These are phyloP conservation scores for Pseudogymnoascus sp. DNA, from an alignment of 2,329 filamentous ascomycete genomes.

Conservation along the genomic window DNA sequence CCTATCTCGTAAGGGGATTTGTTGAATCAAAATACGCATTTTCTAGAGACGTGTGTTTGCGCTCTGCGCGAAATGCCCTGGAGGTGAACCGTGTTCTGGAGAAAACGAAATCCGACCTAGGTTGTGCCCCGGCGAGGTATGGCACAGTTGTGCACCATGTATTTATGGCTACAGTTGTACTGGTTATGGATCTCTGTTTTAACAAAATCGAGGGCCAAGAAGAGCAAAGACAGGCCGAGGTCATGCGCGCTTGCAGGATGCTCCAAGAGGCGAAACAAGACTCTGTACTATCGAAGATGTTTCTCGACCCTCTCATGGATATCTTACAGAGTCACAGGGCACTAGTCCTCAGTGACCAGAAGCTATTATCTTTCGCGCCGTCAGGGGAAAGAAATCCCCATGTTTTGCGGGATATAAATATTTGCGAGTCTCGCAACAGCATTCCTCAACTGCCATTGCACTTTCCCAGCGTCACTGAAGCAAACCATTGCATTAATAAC, in stretches of 20 bases:
- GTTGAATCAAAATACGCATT: slow-evolving; percentile 27
- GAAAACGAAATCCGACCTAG: slow-evolving; percentile 21
- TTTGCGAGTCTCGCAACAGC: not conserved
- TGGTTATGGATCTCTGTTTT: slow-evolving; percentile 33
- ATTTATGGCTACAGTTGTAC: slow-evolving; percentile 32
- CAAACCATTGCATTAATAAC: not conserved
- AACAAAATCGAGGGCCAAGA: slow-evolving; percentile 26
- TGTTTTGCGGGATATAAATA: not conserved
- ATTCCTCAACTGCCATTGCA: not conserved
- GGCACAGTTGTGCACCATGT: slow-evolving; percentile 29
- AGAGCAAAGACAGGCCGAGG: slow-evolving; percentile 25
- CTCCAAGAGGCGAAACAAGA: slow-evolving; percentile 29
- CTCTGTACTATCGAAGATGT: slow-evolving; percentile 24
- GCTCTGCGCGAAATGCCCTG: slow-evolving; percentile 26
- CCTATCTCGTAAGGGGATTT: slow-evolving; percentile 28
- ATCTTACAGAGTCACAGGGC: slow-evolving; percentile 23
- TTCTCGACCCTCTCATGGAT: slow-evolving; percentile 29
- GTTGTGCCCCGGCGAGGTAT: slow-evolving; percentile 22
- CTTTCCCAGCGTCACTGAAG: not conserved
- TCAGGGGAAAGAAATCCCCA: not conserved
- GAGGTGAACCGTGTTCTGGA: slow-evolving; percentile 24
- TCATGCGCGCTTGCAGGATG: slow-evolving; percentile 28
- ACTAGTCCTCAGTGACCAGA: not conserved
- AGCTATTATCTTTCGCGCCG: not conserved
- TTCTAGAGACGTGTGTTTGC: slow-evolving; percentile 31